phyloP scores from a whole-genome alignment of 208 protist genomes.

The Naegleria fowleri region DNA sequence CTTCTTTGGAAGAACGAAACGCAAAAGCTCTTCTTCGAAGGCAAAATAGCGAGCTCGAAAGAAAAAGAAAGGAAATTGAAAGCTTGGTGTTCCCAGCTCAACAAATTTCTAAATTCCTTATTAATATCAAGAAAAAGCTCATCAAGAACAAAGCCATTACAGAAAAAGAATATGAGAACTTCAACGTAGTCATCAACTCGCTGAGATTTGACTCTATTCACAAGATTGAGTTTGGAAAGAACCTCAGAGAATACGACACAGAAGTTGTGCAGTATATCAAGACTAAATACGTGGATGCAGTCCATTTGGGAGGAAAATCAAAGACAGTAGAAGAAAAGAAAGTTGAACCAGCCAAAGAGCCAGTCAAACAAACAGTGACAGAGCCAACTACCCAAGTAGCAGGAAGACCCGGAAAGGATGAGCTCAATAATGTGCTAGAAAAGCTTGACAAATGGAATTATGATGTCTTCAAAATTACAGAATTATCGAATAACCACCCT shows the following conservation, averaged over 20 bases:
- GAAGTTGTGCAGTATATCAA: background rate
- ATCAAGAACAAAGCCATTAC: background rate
- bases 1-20: background rate
- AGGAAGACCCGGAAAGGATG: slow-evolving; percentile 19
- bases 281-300: background rate
- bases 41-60: background rate
- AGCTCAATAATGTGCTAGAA: slow-evolving; percentile 47
- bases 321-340: background rate
- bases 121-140: background rate
- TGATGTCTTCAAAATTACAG: slow-evolving; percentile 71
- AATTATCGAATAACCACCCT: slow-evolving; percentile 72
- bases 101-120: background rate
- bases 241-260: background rate
- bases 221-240: background rate
- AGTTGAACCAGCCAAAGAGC: background rate
- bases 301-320: background rate
- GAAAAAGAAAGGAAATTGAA: background rate
- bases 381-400: background rate
- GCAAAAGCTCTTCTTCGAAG: background rate
- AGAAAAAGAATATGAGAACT: background rate
- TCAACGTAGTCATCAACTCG: background rate
- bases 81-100: background rate
- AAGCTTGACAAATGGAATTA: slow-evolving; percentile 76
- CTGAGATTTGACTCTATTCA: background rate
- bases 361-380: background rate